Conservation (phyloP, 495 filamentous ascomycete species). For the Penicillium odoratum region DNA sequence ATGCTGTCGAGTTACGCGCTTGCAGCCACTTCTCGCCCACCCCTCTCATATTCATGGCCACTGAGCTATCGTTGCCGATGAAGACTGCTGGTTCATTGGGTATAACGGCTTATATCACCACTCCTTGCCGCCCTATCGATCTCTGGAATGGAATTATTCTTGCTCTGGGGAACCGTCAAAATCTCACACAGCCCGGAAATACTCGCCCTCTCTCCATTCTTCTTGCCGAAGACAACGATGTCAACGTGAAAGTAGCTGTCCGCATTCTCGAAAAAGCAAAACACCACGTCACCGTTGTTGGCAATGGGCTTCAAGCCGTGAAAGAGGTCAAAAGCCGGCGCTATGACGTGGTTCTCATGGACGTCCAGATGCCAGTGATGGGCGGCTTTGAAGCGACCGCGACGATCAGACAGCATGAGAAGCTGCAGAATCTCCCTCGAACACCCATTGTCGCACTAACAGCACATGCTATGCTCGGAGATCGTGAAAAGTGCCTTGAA, state of each 20-base stretch:
- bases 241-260: slow-evolving; percentile 78
- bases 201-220: slow-evolving; percentile 88
- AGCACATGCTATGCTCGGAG: slow-evolving; percentile 77
- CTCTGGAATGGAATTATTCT: slow-evolving; percentile 92
- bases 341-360: slow-evolving; percentile 82
- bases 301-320: slow-evolving; percentile 76
- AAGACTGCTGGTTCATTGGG: slow-evolving; percentile 90
- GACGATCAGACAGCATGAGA: slow-evolving; percentile 64
- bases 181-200: slow-evolving; percentile 77
- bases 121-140: slow-evolving; percentile 85
- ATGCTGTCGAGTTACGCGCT: slow-evolving; percentile 72
- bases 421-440: slow-evolving; percentile 43
- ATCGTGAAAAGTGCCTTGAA: slow-evolving; percentile 71
- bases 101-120: slow-evolving; percentile 93
- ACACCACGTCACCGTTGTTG: slow-evolving; percentile 68
- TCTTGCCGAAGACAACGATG: slow-evolving; percentile 78
- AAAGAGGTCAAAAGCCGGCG: slow-evolving; percentile 56
- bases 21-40: slow-evolving; percentile 86
- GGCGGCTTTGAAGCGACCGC: slow-evolving; percentile 78
- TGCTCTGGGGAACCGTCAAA: slow-evolving; percentile 82
- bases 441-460: slow-evolving; percentile 82
- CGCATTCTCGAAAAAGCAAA: slow-evolving; percentile 72
- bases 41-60: slow-evolving; percentile 84
- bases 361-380: slow-evolving; percentile 81
- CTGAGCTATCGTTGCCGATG: slow-evolving; percentile 76